These are phyloP conservation scores for Beauveria varroae DNA, from an alignment of 2,329 filamentous ascomycete species.

Conservation along the genomic window DNA sequence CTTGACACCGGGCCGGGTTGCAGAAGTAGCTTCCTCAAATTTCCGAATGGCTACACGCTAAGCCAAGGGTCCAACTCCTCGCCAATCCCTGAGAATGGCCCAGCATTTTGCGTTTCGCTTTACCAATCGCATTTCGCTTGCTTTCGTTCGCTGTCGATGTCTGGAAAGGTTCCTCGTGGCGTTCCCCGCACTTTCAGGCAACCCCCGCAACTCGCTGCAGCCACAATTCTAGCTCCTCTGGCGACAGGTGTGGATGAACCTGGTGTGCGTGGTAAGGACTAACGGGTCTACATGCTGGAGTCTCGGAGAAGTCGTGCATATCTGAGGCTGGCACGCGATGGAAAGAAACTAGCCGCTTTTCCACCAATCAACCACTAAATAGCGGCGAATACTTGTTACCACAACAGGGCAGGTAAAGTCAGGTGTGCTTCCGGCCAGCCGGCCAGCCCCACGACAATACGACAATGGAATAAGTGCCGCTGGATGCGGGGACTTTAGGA, in stretches of 20 bases:
- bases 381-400: no score
- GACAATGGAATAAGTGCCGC: neutral
- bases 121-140: neutral
- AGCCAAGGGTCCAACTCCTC: neutral
- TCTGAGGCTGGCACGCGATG: no score
- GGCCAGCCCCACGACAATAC: neutral
- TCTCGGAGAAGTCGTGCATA: no score
- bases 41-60: neutral
- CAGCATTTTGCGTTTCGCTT: neutral
- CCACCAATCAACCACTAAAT: no score
- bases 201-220: neutral
- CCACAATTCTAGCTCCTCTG: neutral
- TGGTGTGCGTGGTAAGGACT: neutral
- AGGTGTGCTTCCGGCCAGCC: neutral
- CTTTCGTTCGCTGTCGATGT: neutral
- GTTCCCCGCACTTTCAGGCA: constrained; percentile 4
- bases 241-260: neutral
- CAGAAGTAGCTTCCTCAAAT: neutral
- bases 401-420: neutral
- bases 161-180: neutral
- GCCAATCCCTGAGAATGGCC: no score
- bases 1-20: no score
- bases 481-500: neutral
- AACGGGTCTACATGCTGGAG: neutral
- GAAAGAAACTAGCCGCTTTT: no score